phyloP scores from a whole-genome alignment of 306 rosid genomes.

The Mucuna pruriens region DNA sequence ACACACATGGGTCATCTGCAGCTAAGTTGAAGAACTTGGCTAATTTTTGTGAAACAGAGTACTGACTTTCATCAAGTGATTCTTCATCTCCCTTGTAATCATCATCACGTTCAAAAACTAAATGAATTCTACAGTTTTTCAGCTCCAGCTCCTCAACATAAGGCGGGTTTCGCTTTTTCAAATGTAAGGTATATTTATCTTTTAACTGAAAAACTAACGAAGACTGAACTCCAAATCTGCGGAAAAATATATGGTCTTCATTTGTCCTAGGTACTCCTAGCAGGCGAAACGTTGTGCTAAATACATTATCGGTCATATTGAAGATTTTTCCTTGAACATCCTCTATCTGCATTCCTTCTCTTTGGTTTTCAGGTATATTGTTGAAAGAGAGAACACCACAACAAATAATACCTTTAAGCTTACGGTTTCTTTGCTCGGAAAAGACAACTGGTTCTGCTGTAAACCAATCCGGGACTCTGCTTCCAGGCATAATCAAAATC shows the following conservation, averaged over 20 bases:
- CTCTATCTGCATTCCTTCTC: constrained; percentile 28
- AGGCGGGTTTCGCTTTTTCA: constrained; percentile 33
- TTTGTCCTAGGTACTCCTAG: constrained; percentile 47
- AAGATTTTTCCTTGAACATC: constrained; percentile 53
- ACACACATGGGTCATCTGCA: background rate
- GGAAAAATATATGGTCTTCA: constrained; percentile 55
- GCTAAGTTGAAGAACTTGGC: constrained; percentile 34
- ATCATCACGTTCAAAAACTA: constrained; percentile 40
- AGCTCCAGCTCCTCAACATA: background rate
- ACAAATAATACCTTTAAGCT: constrained; percentile 44
- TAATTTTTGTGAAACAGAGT: constrained; percentile 37
- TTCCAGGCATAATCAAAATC: constrained; percentile 59
- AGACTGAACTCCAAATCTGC: constrained; percentile 32
- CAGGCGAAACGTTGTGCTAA: constrained; percentile 38
- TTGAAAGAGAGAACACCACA: constrained; percentile 54
- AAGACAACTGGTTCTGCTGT: constrained; percentile 44
- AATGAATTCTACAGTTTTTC: constrained; percentile 26
- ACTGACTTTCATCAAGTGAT: constrained; percentile 21
- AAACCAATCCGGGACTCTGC: constrained; percentile 62
- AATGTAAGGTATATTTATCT: constrained; percentile 40
- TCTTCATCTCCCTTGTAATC: constrained; percentile 42
- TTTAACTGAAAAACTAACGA: constrained; percentile 41
- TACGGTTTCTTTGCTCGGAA: constrained; percentile 42
- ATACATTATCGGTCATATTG: constrained; percentile 43
- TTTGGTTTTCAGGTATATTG: constrained; percentile 36